Base-by-base conservation (phyloP, 2,329 filamentous ascomycete genomes). In the Didymella glomerata region DNA sequence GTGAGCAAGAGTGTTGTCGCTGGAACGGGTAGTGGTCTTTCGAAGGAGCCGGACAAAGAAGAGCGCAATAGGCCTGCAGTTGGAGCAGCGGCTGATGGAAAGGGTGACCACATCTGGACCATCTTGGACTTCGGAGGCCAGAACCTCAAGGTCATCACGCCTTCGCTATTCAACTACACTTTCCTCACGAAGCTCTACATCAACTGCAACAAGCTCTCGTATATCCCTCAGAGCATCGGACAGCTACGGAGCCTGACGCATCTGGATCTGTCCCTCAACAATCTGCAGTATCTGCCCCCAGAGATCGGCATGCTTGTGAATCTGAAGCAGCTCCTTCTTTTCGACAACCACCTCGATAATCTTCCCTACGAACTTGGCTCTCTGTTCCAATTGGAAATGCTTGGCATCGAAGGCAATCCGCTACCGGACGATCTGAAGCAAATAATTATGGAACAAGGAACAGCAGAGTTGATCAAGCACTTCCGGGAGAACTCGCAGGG, bases 281-380 rank as follows among this genome's bases (percentile, higher is more conserved):
- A 94, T 62, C 84, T 99, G 60, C 85, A 85, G 9, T 88, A 90
- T 64, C 82, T 99, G 4, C 95, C 95, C 1, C 86, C 91, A 22
- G 94, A 99, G 80, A 87, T 99, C 61, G 95, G 95, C 73, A 99
- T 98, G 94, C 92, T 97, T 70, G 95, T 93, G 27, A 95, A 93
- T 68, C 82, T 99, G 54, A 93, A 92, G 78, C 88, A 91, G 66
- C 83, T 99, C 5, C 82, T 93, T 27, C 83, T 97, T 2, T 97
- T 97, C 76, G 93, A 97, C 80, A 99, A 99, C 77, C 85, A 91
- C 62, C 89, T 99, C 54, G 86, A 87, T 61, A 88, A 87, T 22
- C 83, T 99, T 25, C 95, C 95, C 1, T 90, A 85, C 70, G 93
- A 98, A 76, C 81, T 99, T 60, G 95, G 95, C 8, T 95, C 92